Conservation (phyloP, 441 rosid species). For the Erodium texanum region DNA sequence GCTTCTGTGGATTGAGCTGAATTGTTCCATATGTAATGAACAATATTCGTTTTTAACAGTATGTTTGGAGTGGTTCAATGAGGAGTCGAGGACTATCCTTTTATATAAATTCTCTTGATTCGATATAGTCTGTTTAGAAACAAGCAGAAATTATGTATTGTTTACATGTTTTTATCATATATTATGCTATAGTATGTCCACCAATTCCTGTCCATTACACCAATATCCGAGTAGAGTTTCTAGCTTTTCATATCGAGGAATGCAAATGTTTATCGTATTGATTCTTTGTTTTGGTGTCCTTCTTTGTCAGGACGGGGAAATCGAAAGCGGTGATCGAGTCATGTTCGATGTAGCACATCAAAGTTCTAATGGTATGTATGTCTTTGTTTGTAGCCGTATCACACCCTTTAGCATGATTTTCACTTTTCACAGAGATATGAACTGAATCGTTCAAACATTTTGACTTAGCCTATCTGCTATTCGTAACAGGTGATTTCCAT, state of each 20-base stretch:
- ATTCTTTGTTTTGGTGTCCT: conserved; percentile 7
- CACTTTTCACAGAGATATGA: background rate
- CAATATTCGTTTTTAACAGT: background rate
- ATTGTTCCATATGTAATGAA: background rate
- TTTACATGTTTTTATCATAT: too few species aligned
- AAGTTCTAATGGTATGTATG: conserved; percentile 24
- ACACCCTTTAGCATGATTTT: background rate
- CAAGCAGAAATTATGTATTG: background rate
- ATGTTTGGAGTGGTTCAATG: background rate
- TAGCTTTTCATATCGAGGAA: background rate
- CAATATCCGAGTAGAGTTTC: background rate
- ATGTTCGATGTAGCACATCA: conserved; percentile 24
- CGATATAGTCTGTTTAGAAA: background rate
- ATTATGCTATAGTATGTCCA: background rate
- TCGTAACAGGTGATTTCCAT: conserved; percentile 31
- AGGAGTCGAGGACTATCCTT: background rate
- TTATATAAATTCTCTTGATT: background rate
- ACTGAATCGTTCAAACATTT: background rate
- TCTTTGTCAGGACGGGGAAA: conserved; percentile 45
- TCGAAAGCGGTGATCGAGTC: conserved; percentile 17
- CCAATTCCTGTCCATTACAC: background rate
- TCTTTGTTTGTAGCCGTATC: background rate
- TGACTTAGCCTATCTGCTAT: background rate
- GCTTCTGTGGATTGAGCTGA: background rate
- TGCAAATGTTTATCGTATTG: conserved; percentile 1